phyloP scores from a whole-genome alignment of 148 eudicot species.

The Silene latifolia region DNA sequence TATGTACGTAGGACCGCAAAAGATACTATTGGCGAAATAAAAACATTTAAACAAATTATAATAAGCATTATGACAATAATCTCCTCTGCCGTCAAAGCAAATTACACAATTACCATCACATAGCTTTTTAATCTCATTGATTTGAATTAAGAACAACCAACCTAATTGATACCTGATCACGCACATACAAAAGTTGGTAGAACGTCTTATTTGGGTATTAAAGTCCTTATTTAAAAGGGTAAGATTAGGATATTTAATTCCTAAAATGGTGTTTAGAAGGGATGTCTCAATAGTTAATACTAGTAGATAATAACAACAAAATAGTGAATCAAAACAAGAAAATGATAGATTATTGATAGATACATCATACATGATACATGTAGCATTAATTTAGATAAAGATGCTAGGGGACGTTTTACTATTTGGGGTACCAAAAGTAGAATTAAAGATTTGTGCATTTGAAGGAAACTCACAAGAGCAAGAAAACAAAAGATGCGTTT shows the following conservation, averaged over 20 bases:
- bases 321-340: no score
- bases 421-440: background rate
- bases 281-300: background rate
- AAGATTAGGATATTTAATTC: background rate
- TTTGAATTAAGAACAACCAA: background rate
- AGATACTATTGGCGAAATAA: no score
- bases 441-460: background rate
- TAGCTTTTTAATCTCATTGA: background rate
- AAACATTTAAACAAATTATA: no score
- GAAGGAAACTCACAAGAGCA: conserved; percentile 1
- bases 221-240: background rate
- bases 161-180: background rate
- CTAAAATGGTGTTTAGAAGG: background rate
- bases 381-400: no score
- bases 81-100: conserved; percentile 11
- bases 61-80: background rate
- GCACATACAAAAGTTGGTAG: conserved; percentile 5
- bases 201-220: background rate
- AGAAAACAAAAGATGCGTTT: background rate
- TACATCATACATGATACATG: no score
- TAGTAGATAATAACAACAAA: no score
- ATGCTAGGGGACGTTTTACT: background rate
- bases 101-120: conserved; percentile 3
- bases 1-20: no score
- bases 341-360: no score